Evolutionary conservation across 345 rosid genomes (phyloP), one percentile per base, ranked within the genome.

Genomic region (Rubroshorea leprosula): DNA sequence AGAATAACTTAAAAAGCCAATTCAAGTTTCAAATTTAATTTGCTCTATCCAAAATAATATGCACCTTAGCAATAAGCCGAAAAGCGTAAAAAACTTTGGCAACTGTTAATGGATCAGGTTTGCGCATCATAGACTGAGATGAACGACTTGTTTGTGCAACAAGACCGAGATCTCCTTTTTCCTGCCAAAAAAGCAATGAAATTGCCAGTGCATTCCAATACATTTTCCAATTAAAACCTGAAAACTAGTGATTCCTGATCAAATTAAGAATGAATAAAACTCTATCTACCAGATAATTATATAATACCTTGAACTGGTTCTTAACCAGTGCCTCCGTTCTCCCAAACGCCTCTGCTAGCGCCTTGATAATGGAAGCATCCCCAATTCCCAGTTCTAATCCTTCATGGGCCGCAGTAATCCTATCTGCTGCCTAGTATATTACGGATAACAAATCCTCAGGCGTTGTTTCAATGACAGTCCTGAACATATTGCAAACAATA

Each of bases 361-460:
- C 97, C 66, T 85, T 87, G 20, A 85, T 80, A 63, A 93, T 80
- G 19, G 80, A 75, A 0, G 87, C 80, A 46, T 89, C 96, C 51
- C 97, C 97, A 39, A 87, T 85, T 41, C 99, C 97, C 59, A 93
- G 72, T 70, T 89, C 97, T 58, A 89, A 43, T n/a, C 97, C 99
- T 59, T 89, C 92, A 44, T 89, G 97, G 17, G 97, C 86, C 5
- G 99, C 90, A 0, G 97, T 91, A 64, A 93, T 64, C 78, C 77
- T 80, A 64, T 85, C 82, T 1, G 91, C 96, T 24, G 84, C 62
- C 56, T 89, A 76, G 69, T 86, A 89, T 23, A 93, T 94, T 20
- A 73, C 73, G 0, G 87, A 72, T 20, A 78, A 58, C 82, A 89
- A 78, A 75, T 89, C 99, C 12, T 79, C 94, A 0, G 97, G 92